Base-by-base conservation (phyloP, 805 yeast genomes). In the Saturnispora mendoncae region DNA sequence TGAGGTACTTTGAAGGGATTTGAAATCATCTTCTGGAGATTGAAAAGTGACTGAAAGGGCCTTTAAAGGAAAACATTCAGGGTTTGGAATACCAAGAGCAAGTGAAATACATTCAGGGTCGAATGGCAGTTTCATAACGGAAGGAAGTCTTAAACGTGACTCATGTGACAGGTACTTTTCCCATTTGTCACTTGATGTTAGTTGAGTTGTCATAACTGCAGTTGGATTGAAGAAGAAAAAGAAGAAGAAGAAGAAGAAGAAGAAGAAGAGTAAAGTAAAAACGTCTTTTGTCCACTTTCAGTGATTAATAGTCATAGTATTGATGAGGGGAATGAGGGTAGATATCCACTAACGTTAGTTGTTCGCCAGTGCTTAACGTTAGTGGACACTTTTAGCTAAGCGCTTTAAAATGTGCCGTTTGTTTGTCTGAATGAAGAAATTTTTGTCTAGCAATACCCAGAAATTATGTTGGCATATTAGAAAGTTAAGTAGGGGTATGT, bases 21-120 rank as follows among this genome's bases (percentile, higher is more conserved):
- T 43, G 47, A 73, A 73, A 2, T 65, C 58, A 4, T 74, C 68
- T 5, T 67, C 59, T 6, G 76, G 70, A 4, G 69, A 52, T 18
- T 66, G 50, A 31, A 49, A 52, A 17, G 54, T 50, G n/a, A 55
- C 39, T 6, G 54, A 42, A 4, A 60, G 30, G 2, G 52, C 47
- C 21, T 69, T 39, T 62, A 70, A 26, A 55, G 80, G 78, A 58
- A 74, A 74, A 51, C 67, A 68, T 41, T 65, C 69, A 2, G 74
- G 57, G 46, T 71, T 69, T 3, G 80, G 80, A 42, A 74, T 60
- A 0, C 80, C 80, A n/a, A 74, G 71, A n/a, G 76, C 76, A 38
- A 74, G 60, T 34, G 71, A 72, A 8, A 74, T 66, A 53, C 68
- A 55, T 4, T 66, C 68, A 6, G 43, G 47, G 10, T 34, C 44